Evolutionary conservation across 768 basidiomycete species (phyloP).

Genomic region (Psilocybe tampanensis): DNA sequence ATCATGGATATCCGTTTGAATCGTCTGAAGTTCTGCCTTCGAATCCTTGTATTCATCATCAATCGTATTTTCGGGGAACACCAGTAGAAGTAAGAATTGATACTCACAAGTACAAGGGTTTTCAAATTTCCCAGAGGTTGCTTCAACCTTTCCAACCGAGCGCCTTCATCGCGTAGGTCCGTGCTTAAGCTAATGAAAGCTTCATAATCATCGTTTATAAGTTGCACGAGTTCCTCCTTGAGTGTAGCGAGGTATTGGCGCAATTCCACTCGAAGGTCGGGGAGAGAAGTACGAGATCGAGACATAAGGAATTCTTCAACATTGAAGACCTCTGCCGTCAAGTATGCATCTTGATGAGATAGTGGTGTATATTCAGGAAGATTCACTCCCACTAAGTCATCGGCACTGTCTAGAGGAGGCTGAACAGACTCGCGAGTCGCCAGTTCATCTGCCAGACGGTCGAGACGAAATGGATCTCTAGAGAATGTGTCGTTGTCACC

Average conservation of each 20-base stretch:
- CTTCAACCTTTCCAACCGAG: conserved; percentile 67
- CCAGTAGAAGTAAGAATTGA: not conserved
- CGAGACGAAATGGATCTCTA: conserved; percentile 66
- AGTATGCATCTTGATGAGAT: conserved; percentile 76
- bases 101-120: conserved; percentile 67
- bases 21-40: conserved; percentile 58
- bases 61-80: not conserved
- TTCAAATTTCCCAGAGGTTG: conserved; percentile 67
- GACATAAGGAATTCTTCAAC: conserved; percentile 89
- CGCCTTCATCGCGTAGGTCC: conserved; percentile 85
- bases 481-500: conserved; percentile 11
- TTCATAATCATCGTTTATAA: conserved; percentile 98
- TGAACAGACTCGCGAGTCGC: conserved; percentile 50
- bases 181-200: conserved; percentile 97
- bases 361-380: conserved; percentile 72
- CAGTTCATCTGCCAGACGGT: conserved; percentile 75
- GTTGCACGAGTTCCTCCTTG: conserved; percentile 91
- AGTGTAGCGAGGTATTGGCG: conserved; percentile 81
- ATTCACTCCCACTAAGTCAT: conserved; percentile 34
- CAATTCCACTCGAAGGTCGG: conserved; percentile 86
- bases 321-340: conserved; percentile 70
- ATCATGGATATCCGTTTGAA: conserved; percentile 76
- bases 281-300: conserved; percentile 80
- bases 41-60: conserved; percentile 47
- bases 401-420: not conserved